phyloP scores from a whole-genome alignment of 192 early-diverging fungal species.

The Umbelopsis ramanniana region DNA sequence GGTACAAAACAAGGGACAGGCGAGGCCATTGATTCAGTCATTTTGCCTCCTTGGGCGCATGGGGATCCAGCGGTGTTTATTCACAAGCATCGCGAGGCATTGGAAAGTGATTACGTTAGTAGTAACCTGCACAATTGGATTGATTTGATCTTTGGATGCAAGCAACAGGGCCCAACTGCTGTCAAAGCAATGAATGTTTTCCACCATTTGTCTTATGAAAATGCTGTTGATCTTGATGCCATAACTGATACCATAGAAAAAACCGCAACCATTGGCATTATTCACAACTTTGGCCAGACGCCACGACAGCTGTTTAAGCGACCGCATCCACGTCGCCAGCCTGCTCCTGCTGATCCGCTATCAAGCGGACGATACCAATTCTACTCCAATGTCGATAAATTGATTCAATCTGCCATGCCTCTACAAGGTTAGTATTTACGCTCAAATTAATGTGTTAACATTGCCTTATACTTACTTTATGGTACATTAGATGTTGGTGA shows the following conservation, averaged over 20 bases:
- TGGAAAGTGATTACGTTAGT: slow-evolving; percentile 89
- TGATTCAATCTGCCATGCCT: slow-evolving; percentile 58
- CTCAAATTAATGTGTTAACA: no score
- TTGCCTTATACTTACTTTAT: no score
- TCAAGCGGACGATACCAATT: slow-evolving; percentile 50
- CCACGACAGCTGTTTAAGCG: slow-evolving; percentile 86
- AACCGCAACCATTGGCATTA: slow-evolving; percentile 88
- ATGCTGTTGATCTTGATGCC: slow-evolving; percentile 90
- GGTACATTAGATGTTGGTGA: slow-evolving; percentile 48
- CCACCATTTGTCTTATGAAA: slow-evolving; percentile 96
- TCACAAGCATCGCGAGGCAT: slow-evolving; percentile 74
- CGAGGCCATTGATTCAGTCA: slow-evolving; percentile 75
- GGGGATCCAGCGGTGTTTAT: slow-evolving; percentile 76
- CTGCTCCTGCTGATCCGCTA: slow-evolving; percentile 42
- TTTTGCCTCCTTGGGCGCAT: slow-evolving; percentile 87
- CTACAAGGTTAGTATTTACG: slow-evolving; percentile 46
- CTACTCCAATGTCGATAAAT: slow-evolving; percentile 49
- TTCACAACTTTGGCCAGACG: slow-evolving; percentile 98
- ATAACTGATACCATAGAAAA: slow-evolving; percentile 90
- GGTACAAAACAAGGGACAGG: slow-evolving; percentile 60
- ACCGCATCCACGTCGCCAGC: slow-evolving; percentile 73
- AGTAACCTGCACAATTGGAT: slow-evolving; percentile 92
- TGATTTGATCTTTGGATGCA: slow-evolving; percentile 95
- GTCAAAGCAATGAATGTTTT: slow-evolving; percentile 91
- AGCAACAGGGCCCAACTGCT: slow-evolving; percentile 88